Evolutionary conservation across 768 basidiomycete species (phyloP).

Genomic region (Macrolepiota fuliginosa): DNA sequence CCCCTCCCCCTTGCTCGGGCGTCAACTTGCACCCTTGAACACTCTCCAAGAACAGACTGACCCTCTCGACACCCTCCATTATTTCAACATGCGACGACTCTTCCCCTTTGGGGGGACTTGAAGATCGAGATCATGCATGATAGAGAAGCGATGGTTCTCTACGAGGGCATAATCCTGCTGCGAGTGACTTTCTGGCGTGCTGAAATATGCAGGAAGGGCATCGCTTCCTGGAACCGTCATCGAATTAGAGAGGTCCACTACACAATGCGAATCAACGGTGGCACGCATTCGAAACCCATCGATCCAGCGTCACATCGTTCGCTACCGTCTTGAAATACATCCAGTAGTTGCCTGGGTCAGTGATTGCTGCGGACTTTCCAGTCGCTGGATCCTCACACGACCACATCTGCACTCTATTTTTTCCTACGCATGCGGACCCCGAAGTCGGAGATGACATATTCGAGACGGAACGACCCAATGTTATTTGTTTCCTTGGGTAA

Average conservation of each 20-base stretch:
- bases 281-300: background rate
- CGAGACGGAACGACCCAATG: background rate
- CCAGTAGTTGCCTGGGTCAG: background rate
- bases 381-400: background rate
- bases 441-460: background rate
- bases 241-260: background rate
- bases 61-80: background rate
- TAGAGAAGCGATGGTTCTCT: background rate
- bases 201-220: background rate
- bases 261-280: background rate
- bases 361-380: background rate
- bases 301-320: background rate
- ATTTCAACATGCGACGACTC: too few relatives aligned
- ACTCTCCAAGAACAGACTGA: background rate
- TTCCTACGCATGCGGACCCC: background rate
- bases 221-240: background rate
- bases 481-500: background rate
- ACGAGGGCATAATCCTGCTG: background rate
- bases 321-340: background rate
- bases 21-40: background rate
- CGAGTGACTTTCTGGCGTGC: background rate
- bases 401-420: background rate
- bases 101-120: background rate
- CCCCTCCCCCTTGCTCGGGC: too few relatives aligned
- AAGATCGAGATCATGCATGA: background rate